A percentile compares a stretch with the other conserved stretches of the same genome.
Conservation (phyloP, 2,329 filamentous ascomycete species). For the Aureobasidium sp. region DNA sequence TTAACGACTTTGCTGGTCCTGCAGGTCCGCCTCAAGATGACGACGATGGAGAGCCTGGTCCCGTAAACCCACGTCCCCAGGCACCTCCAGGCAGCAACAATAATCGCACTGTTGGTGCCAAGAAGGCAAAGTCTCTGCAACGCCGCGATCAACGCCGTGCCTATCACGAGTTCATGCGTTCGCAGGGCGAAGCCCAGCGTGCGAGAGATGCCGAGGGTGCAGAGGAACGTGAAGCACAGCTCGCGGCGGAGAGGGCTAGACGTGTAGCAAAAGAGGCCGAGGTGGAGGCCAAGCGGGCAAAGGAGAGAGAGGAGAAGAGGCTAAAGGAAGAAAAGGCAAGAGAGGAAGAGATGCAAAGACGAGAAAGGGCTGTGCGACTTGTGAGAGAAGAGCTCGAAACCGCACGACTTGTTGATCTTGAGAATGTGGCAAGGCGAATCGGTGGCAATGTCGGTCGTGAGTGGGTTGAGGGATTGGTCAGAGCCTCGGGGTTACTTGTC, state of each 20-base stretch:
- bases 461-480: slow-evolving; percentile 40
- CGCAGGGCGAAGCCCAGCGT: slow-evolving; percentile 41
- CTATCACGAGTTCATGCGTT: slow-evolving; percentile 45
- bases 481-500: slow-evolving; percentile 32
- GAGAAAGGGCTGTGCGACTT: slow-evolving; percentile 27
- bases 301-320: slow-evolving; percentile 34
- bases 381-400: slow-evolving; percentile 28
- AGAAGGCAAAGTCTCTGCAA: slow-evolving; percentile 44
- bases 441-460: slow-evolving; percentile 33
- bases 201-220: slow-evolving; percentile 36
- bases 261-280: slow-evolving; percentile 37
- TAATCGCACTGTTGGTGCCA: slow-evolving; percentile 36
- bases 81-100: slow-evolving; percentile 12
- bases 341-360: slow-evolving; percentile 32
- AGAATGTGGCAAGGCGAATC: slow-evolving; percentile 35
- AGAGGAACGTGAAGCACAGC: slow-evolving; percentile 39
- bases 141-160: slow-evolving; percentile 37
- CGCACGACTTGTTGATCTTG: slow-evolving; percentile 30
- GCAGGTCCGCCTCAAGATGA: background rate
- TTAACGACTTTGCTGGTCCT: background rate
- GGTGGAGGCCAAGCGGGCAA: slow-evolving; percentile 35
- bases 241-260: slow-evolving; percentile 35
- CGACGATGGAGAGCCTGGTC: slow-evolving; percentile 27
- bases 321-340: slow-evolving; percentile 33
- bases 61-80: slow-evolving; percentile 25